These are phyloP conservation scores for Daldinia grandis DNA, from an alignment of 495 filamentous ascomycete genomes.

Conservation along the genomic window DNA sequence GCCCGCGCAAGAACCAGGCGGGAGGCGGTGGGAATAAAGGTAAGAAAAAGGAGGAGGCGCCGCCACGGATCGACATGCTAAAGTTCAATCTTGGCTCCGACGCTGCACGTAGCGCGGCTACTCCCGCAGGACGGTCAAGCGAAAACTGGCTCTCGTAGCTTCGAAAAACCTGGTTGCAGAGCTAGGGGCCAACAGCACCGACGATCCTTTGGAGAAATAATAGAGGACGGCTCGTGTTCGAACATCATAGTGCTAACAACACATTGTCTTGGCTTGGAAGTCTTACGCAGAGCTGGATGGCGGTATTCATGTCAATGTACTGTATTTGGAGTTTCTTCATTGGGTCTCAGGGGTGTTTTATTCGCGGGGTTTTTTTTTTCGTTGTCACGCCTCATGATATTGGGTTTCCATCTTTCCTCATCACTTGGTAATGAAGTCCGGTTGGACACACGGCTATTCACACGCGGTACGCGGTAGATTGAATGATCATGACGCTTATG, in stretches of 20 bases:
- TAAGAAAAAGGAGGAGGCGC: constrained; percentile 43
- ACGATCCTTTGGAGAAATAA: constrained; percentile 8
- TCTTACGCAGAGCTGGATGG: constrained; percentile 19
- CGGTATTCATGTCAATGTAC: constrained; percentile 25
- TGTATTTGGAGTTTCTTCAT: constrained; percentile 30
- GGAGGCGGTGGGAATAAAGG: constrained; percentile 35
- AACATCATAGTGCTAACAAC: neutral
- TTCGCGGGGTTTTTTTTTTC: constrained; percentile 8
- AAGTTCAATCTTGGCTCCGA: constrained; percentile 57
- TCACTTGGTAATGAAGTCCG: constrained; percentile 42
- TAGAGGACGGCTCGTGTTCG: neutral
- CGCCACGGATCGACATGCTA: constrained; percentile 66
- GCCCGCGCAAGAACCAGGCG: constrained; percentile 56
- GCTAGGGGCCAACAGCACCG: neutral
- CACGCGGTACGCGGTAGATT: constrained; percentile 38
- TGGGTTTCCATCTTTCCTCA: constrained; percentile 40
- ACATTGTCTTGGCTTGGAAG: constrained; percentile 13
- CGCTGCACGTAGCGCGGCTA: constrained; percentile 20
- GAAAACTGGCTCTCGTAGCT: constrained; percentile 51
- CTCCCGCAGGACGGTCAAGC: constrained; percentile 32
- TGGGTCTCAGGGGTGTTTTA: constrained; percentile 13
- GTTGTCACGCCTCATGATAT: constrained; percentile 37
- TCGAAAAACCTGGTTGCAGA: constrained; percentile 7
- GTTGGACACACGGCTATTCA: constrained; percentile 35
- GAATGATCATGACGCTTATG: constrained; percentile 43